Evolutionary conservation across 2,329 filamentous ascomycete genomes (phyloP).

Genomic region (Ophiosphaerella herpotricha): DNA sequence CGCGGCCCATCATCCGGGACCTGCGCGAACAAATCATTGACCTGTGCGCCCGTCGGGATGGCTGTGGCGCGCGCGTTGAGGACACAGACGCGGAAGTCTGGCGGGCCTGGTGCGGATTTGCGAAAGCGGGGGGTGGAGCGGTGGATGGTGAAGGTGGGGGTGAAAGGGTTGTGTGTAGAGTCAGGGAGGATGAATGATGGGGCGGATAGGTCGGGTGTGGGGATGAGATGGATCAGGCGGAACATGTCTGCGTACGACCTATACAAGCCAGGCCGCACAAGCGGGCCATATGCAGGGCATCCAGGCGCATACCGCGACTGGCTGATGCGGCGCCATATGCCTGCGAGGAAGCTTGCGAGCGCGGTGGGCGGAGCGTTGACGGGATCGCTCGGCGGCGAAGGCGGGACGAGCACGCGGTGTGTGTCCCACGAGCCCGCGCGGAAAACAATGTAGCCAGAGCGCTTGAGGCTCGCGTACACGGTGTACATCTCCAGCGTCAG

Average conservation of each 20-base stretch:
- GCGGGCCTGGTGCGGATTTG: conserved; percentile 76
- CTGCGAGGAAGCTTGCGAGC: conserved; percentile 43
- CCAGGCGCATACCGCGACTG: conserved; percentile 22
- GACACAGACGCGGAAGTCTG: conserved; percentile 85
- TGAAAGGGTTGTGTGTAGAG: conserved; percentile 62
- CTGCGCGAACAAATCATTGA: conserved; percentile 72
- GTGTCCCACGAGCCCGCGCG: conserved; percentile 63
- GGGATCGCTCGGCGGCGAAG: conserved; percentile 6
- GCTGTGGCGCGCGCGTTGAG: conserved; percentile 73
- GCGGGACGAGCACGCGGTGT: conserved; percentile 21
- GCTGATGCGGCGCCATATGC: conserved; percentile 40
- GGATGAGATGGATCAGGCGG: conserved; percentile 73
- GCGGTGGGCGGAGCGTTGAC: conserved; percentile 17
- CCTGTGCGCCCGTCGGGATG: conserved; percentile 74
- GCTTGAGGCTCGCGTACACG: conserved; percentile 83
- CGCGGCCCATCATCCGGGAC: conserved; percentile 71
- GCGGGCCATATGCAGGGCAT: conserved; percentile 50
- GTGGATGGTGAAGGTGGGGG: conserved; percentile 80
- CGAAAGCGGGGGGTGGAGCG: conserved; percentile 71
- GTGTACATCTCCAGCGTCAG: conserved; percentile 79
- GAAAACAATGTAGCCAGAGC: conserved; percentile 79
- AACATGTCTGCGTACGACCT: conserved; percentile 70
- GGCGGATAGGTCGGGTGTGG: conserved; percentile 65
- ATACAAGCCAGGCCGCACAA: conserved; percentile 59
- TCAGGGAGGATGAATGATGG: conserved; percentile 37